phyloP scores from a whole-genome alignment of 805 yeast genomes.

The Groenewaldozyma tartarivorans region DNA sequence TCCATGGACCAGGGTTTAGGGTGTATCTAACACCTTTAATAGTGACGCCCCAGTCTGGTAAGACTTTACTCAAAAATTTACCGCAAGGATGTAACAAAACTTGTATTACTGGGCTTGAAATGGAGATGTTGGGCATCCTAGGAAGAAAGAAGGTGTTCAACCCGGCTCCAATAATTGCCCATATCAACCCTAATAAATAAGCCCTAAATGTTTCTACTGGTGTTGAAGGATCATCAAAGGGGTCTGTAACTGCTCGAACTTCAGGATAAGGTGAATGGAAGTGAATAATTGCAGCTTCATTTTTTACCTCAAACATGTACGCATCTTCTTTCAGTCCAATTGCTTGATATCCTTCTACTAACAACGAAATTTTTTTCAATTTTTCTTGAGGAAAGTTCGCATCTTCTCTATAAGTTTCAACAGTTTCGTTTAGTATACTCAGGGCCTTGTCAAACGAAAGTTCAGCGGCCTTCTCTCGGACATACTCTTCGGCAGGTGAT shows the following conservation, averaged over 20 bases:
- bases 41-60: conserved; percentile 36
- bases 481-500: conserved; percentile 12
- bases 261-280: conserved; percentile 47
- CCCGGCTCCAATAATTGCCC: conserved; percentile 27
- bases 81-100: conserved; percentile 52
- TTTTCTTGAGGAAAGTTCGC: conserved; percentile 37
- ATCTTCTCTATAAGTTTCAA: conserved; percentile 38
- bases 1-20: conserved; percentile 59
- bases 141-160: conserved; percentile 42
- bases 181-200: conserved; percentile 27
- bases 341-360: conserved; percentile 12
- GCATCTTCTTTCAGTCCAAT: conserved; percentile 10
- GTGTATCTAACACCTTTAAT: conserved; percentile 32
- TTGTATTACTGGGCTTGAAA: conserved; percentile 44
- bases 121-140: conserved; percentile 41
- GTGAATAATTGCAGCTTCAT: conserved; percentile 34
- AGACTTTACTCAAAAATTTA: conserved; percentile 16
- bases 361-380: conserved; percentile 26
- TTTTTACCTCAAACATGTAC: conserved; percentile 22
- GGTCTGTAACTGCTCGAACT: conserved; percentile 44
- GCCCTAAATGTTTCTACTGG: conserved; percentile 42
- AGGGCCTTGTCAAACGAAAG: conserved; percentile 32
- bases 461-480: conserved; percentile 13
- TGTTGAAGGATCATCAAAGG: conserved; percentile 37
- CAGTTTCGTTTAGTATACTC: conserved; percentile 32